Evolutionary conservation across 2,329 filamentous ascomycete species (phyloP).

Genomic region (Arthrinium puccinioides): DNA sequence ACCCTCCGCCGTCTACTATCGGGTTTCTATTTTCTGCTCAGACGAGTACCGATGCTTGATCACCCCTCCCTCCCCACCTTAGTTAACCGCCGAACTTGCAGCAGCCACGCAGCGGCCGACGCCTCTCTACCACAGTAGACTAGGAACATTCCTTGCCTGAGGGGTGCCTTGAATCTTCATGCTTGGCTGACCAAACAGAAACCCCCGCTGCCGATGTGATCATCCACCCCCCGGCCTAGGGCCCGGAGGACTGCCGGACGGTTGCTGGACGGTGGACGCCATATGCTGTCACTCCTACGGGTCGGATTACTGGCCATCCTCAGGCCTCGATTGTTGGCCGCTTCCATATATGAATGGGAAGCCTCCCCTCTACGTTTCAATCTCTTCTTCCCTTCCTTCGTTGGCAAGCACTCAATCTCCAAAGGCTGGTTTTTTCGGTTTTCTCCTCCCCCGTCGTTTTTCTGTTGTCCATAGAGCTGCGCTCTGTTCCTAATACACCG

Average conservation of each 20-base stretch:
- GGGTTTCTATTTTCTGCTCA: slow-evolving; percentile 16
- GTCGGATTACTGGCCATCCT: slow-evolving; percentile 12
- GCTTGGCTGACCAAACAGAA: slow-evolving; percentile 17
- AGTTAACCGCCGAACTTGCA: slow-evolving; percentile 35
- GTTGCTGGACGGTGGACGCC: slow-evolving; percentile 8
- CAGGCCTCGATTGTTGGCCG: slow-evolving; percentile 23
- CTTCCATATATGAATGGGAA: slow-evolving; percentile 33
- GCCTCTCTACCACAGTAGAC: slow-evolving; percentile 14
- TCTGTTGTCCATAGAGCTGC: slow-evolving; percentile 44
- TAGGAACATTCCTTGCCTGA: too few relatives aligned
- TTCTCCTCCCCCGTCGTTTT: slow-evolving; percentile 29
- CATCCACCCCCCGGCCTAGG: slow-evolving; percentile 15
- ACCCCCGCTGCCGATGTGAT: slow-evolving; percentile 8
- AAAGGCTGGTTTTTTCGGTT: slow-evolving; percentile 49
- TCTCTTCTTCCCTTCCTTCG: slow-evolving; percentile 41
- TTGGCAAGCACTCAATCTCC: slow-evolving; percentile 58
- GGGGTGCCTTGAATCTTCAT: too few relatives aligned
- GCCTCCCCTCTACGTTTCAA: slow-evolving; percentile 28
- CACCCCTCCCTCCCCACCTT: too few relatives aligned
- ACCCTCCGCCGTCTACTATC: slow-evolving; percentile 3
- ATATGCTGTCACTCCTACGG: background rate
- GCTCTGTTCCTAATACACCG: slow-evolving; percentile 38
- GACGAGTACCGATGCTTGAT: slow-evolving; percentile 6
- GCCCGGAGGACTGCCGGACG: slow-evolving; percentile 13
- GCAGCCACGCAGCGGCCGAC: slow-evolving; percentile 18